phyloP scores from a whole-genome alignment of 2,329 filamentous ascomycete genomes.

The Cercospora sp. region DNA sequence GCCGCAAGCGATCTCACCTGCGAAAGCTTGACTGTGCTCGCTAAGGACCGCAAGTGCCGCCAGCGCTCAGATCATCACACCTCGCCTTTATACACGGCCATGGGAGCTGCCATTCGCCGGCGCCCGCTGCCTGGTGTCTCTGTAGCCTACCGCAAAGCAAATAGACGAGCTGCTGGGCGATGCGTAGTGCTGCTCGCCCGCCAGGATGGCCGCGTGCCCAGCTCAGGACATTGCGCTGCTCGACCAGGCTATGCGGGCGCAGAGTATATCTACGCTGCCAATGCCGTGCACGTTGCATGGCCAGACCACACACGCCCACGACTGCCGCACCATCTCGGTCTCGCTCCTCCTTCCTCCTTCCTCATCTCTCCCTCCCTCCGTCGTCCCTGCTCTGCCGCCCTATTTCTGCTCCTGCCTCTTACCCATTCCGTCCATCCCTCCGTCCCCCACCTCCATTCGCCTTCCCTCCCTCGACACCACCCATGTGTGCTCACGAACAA shows the following conservation, averaged over 20 bases:
- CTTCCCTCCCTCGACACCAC: not conserved
- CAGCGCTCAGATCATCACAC: conserved; percentile 20
- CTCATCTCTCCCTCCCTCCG: not conserved
- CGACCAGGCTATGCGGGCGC: not conserved
- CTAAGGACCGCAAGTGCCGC: conserved; percentile 3
- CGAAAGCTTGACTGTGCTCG: conserved; percentile 9
- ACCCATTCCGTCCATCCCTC: not conserved
- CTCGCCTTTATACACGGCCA: not conserved
- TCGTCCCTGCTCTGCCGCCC: not conserved
- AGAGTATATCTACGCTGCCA: not conserved
- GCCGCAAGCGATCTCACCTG: conserved; percentile 16
- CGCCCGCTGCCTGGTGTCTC: not conserved
- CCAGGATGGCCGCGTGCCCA: not conserved
- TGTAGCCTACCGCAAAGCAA: conserved; percentile 12
- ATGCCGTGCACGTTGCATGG: not conserved
- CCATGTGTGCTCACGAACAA: not conserved
- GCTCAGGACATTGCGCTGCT: not conserved
- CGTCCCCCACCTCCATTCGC: not conserved
- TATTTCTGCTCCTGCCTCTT: not conserved
- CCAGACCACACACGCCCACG: not conserved
- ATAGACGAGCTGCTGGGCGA: conserved; percentile 12
- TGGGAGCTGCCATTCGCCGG: conserved; percentile 7
- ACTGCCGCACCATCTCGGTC: not conserved
- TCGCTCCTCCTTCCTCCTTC: not conserved
- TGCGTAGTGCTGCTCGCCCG: not conserved